These are phyloP conservation scores for Paramyrothecium roridum DNA, from an alignment of 2,329 filamentous ascomycete genomes.

Conservation along the genomic window DNA sequence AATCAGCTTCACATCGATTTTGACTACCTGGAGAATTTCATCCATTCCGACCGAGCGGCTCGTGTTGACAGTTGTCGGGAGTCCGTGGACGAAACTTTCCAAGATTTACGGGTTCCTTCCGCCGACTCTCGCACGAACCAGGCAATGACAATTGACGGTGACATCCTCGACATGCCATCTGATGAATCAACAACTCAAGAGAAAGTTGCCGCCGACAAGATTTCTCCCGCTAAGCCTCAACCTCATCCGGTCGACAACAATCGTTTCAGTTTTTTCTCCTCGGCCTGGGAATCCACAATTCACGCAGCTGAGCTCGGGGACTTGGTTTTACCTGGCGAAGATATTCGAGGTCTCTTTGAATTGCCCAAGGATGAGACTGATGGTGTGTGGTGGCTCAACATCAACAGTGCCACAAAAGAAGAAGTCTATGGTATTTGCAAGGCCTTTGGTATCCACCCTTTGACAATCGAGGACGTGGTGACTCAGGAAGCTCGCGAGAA, in stretches of 20 bases:
- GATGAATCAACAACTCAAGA: conserved; percentile 42
- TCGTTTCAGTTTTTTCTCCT: conserved; percentile 95
- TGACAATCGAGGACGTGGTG: conserved; percentile 94
- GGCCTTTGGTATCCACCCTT: conserved; percentile 90
- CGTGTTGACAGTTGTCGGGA: conserved; percentile 48
- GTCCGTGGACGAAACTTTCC: conserved; percentile 30
- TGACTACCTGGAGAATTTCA: conserved; percentile 90
- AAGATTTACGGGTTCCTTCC: conserved; percentile 26
- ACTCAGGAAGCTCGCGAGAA: conserved; percentile 97
- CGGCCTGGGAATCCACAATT: conserved; percentile 88
- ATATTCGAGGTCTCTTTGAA: conserved; percentile 81
- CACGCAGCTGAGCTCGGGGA: conserved; percentile 87
- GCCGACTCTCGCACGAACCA: conserved; percentile 24
- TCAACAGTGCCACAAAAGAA: conserved; percentile 84
- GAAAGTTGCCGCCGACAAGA: conserved; percentile 36
- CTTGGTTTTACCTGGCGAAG: conserved; percentile 83
- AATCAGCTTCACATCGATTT: conserved; percentile 85
- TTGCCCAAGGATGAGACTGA: conserved; percentile 60
- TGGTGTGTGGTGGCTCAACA: conserved; percentile 98
- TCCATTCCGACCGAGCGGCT: conserved; percentile 57
- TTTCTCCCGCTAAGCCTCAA: conserved; percentile 33
- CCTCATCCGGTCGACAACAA: conserved; percentile 57
- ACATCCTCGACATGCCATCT: conserved; percentile 52
- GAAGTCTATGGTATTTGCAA: conserved; percentile 87
- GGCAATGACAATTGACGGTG: conserved; percentile 51